Evolutionary conservation across 352 stramenopile genomes (phyloP).

Genomic region (Pythium scleroteichum): DNA sequence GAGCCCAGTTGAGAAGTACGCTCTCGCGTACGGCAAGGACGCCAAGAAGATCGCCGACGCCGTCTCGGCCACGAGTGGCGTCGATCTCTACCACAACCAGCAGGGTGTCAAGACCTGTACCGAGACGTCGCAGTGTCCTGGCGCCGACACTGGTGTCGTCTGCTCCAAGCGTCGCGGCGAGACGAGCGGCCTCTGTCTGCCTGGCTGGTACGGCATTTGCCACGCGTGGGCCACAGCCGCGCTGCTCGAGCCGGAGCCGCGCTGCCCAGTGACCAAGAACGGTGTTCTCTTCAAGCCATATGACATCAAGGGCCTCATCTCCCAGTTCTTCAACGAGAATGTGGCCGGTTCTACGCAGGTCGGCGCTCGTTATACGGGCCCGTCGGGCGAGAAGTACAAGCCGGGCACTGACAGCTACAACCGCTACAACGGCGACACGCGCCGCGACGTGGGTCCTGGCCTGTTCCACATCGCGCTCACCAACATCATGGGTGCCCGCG

Average conservation of each 20-base stretch:
- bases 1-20: slow-evolving; percentile 35
- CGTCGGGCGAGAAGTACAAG: slow-evolving; percentile 1
- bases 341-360: slow-evolving; percentile 13
- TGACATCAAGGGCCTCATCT: slow-evolving; percentile 42
- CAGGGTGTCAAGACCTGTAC: slow-evolving; percentile 7
- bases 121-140: slow-evolving; percentile 15
- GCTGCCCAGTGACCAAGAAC: slow-evolving; percentile 27
- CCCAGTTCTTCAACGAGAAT: slow-evolving; percentile 28
- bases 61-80: slow-evolving; percentile 25
- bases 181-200: slow-evolving; percentile 9
- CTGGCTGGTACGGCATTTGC: slow-evolving; percentile 26
- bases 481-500: slow-evolving; percentile 21
- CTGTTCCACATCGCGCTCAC: slow-evolving; percentile 29
- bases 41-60: slow-evolving; percentile 24
- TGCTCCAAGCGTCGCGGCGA: slow-evolving; percentile 21
- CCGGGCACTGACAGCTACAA: slow-evolving; percentile 9
- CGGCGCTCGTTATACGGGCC: slow-evolving; percentile 19
- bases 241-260: slow-evolving; percentile 24
- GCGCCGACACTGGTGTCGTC: background rate
- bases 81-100: slow-evolving; percentile 14
- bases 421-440: slow-evolving; percentile 19
- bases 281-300: slow-evolving; percentile 26
- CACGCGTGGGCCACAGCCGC: slow-evolving; percentile 25
- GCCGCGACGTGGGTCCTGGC: slow-evolving; percentile 22
- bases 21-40: slow-evolving; percentile 27